These are phyloP conservation scores for Boletus sp. DNA, from an alignment of 768 basidiomycete species.

Conservation along the genomic window DNA sequence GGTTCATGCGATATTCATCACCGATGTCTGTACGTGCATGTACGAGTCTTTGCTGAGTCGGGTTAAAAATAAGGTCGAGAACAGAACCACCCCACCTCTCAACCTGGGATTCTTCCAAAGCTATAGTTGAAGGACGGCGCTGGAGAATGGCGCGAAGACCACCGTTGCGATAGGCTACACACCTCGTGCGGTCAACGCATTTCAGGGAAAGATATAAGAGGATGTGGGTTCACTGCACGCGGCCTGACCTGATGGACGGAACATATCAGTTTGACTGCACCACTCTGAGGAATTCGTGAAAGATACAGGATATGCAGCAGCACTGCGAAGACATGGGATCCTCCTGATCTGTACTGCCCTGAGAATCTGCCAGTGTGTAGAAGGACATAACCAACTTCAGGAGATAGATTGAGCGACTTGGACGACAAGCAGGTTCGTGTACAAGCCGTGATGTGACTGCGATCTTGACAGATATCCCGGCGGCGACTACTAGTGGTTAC, in stretches of 20 bases:
- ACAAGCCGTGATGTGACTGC: neutral
- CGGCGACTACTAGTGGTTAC: too few species aligned
- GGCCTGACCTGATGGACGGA: neutral
- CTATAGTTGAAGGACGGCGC: slow-evolving; percentile 37
- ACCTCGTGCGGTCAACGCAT: neutral
- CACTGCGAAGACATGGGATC: too few species aligned
- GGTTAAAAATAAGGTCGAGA: slow-evolving; percentile 59
- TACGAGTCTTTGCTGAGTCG: slow-evolving; percentile 54
- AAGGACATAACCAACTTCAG: neutral
- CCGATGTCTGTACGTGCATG: slow-evolving; percentile 70
- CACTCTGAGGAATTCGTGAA: neutral
- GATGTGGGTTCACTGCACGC: too few species aligned
- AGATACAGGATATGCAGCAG: neutral
- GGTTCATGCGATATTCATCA: slow-evolving; percentile 59
- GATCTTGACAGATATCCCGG: neutral
- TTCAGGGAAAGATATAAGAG: neutral
- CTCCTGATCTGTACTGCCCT: neutral
- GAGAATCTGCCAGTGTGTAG: neutral
- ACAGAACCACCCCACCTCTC: slow-evolving; percentile 41
- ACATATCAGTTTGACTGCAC: neutral
- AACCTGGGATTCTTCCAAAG: slow-evolving; percentile 64
- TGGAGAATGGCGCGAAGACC: too few species aligned
- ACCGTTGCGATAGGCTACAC: neutral
- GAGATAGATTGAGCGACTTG: too few species aligned
- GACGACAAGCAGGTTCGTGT: neutral